Percentiles rank a stretch among this genome's conserved stretches.
phyloP scores from a whole-genome alignment of 306 rosid species.

The Arachis hypogaea region DNA sequence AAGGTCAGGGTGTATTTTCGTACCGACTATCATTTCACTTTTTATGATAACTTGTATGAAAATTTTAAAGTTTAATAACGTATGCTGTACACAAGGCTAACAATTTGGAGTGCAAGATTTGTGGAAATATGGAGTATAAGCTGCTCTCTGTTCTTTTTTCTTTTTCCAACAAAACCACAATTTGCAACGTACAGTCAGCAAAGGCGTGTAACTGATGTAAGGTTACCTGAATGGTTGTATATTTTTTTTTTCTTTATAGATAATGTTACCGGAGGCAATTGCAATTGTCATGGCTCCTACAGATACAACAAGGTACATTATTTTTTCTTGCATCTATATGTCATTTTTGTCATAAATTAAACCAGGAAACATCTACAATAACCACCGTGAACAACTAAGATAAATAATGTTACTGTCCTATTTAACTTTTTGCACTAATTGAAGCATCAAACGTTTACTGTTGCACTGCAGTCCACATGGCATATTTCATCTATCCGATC shows the following conservation, averaged over 20 bases:
- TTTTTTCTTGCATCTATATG: conserved; percentile 32
- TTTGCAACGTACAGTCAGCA: conserved; percentile 1
- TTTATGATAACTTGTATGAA: neutral
- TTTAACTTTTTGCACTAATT: conserved; percentile 29
- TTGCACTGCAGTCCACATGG: conserved; percentile 88
- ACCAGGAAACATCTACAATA: conserved; percentile 22
- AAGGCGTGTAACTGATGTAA: neutral
- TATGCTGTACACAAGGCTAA: conserved; percentile 10
- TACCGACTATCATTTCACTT: neutral
- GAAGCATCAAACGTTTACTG: conserved; percentile 36
- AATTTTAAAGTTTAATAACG: conserved; percentile 1
- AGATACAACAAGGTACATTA: conserved; percentile 69
- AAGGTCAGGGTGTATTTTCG: too few species aligned
- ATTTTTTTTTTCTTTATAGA: conserved; percentile 53
- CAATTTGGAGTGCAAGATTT: conserved; percentile 22
- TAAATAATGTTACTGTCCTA: too few species aligned
- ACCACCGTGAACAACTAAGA: neutral
- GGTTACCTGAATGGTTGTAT: conserved; percentile 23
- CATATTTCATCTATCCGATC: conserved; percentile 95
- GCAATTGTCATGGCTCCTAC: conserved; percentile 99
- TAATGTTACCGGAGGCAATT: conserved; percentile 97
- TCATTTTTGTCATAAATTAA: conserved; percentile 23
- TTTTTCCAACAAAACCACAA: neutral
- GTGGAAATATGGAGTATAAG: conserved; percentile 10
- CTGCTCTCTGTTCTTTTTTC: conserved; percentile 33